A percentile compares a stretch with the other conserved stretches of the same genome.
phyloP scores from a whole-genome alignment of 306 rosid genomes.

The Ceratonia siliqua region DNA sequence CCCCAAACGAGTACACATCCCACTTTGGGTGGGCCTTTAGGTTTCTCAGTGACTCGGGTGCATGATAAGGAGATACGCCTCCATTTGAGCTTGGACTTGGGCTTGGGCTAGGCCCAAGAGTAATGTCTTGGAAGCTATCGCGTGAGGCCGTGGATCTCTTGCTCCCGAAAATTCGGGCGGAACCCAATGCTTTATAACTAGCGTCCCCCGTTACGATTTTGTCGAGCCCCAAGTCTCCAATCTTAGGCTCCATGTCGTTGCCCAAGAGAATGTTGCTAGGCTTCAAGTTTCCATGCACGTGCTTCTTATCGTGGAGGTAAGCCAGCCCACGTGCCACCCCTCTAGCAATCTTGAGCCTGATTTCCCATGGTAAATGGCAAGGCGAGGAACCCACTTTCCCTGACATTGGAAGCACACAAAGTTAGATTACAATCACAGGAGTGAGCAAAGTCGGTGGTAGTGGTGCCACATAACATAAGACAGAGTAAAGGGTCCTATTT shows the following conservation, averaged over 20 bases:
- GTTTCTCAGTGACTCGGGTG: slow-evolving; percentile 82
- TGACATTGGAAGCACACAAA: slow-evolving; percentile 37
- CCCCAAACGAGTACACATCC: slow-evolving; percentile 94
- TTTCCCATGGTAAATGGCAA: slow-evolving; percentile 94
- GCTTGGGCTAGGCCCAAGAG: slow-evolving; percentile 76
- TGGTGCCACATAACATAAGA: not conserved
- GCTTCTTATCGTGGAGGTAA: slow-evolving; percentile 95
- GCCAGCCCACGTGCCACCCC: slow-evolving; percentile 94
- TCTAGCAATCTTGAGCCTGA: slow-evolving; percentile 76
- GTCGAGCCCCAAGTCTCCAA: slow-evolving; percentile 94
- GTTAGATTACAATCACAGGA: not conserved
- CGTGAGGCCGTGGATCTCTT: slow-evolving; percentile 78
- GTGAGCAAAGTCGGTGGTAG: slow-evolving; percentile 30
- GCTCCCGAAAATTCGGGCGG: slow-evolving; percentile 85
- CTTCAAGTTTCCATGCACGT: slow-evolving; percentile 90
- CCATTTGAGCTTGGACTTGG: slow-evolving; percentile 81
- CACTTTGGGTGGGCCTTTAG: slow-evolving; percentile 83
- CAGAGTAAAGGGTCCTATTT: slow-evolving; percentile 19
- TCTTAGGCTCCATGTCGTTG: slow-evolving; percentile 75
- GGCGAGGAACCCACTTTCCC: slow-evolving; percentile 96
- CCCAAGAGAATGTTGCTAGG: slow-evolving; percentile 84
- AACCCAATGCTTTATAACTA: slow-evolving; percentile 59
- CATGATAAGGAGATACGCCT: slow-evolving; percentile 70
- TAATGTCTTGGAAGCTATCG: slow-evolving; percentile 66
- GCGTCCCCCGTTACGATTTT: slow-evolving; percentile 64